These are phyloP conservation scores for Tilletia caries DNA, from an alignment of 1,284 basidiomycete species.

Conservation along the genomic window DNA sequence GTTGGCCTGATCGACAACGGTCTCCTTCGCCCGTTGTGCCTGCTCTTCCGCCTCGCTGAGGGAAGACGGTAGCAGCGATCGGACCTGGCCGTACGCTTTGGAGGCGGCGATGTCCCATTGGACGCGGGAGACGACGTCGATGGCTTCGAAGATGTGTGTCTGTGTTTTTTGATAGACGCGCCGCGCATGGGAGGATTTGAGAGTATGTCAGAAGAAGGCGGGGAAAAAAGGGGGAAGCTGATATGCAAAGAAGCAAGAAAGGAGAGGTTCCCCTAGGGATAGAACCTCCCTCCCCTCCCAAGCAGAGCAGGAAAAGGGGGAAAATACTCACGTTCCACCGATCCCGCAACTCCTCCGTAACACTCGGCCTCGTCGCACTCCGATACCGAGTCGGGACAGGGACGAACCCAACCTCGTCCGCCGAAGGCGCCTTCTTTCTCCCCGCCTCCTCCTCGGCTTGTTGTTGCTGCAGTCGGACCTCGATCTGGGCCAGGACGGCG, in stretches of 20 bases:
- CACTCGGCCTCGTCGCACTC: not conserved
- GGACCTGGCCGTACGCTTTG: not conserved
- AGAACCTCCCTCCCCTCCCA: too few relatives aligned
- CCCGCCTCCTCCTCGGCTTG: not conserved
- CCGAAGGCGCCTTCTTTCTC: not conserved
- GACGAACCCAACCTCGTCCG: not conserved
- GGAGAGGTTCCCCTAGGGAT: too few relatives aligned
- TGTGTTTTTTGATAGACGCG: not conserved
- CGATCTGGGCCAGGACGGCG: not conserved
- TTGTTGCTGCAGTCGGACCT: not conserved
- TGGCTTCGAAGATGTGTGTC: not conserved
- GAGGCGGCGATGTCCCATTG: slow-evolving; percentile 12
- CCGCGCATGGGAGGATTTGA: too few relatives aligned
- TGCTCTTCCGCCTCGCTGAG: not conserved
- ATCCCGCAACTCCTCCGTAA: not conserved
- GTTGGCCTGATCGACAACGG: not conserved
- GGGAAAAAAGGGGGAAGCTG: too few relatives aligned
- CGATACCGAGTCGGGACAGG: not conserved
- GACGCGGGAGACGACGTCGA: slow-evolving; percentile 6
- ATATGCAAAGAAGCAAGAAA: too few relatives aligned
- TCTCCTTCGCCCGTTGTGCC: not conserved
- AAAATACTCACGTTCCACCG: slow-evolving; percentile 9
- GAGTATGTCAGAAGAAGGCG: too few relatives aligned
- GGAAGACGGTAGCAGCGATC: not conserved
- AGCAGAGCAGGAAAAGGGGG: too few relatives aligned